phyloP scores from a whole-genome alignment of 2,329 filamentous ascomycete genomes.

The Beauveria sp. region DNA sequence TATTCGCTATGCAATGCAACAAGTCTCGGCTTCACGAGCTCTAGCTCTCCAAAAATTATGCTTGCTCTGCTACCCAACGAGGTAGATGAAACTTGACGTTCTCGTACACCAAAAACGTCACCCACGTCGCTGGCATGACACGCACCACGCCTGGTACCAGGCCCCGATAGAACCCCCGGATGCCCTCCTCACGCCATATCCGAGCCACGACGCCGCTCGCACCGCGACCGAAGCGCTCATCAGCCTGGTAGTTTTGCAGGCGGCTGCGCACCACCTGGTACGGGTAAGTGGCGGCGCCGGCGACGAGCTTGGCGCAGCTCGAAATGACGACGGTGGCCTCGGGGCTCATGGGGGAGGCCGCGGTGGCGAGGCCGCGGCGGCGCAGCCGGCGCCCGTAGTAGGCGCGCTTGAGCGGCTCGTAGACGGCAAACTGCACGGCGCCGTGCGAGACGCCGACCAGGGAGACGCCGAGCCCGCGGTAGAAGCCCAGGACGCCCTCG shows the following conservation, averaged over 20 bases:
- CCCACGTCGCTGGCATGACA: conserved; percentile 89
- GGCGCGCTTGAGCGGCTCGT: conserved; percentile 60
- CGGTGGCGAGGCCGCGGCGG: conserved; percentile 13
- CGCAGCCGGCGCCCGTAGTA: conserved; percentile 41
- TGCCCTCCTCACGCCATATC: conserved; percentile 73
- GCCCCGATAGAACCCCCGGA: conserved; percentile 84
- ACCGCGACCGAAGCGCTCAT: conserved; percentile 64
- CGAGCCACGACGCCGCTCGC: conserved; percentile 61
- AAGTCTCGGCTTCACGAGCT: not conserved
- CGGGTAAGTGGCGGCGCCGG: conserved; percentile 85
- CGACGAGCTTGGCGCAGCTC: conserved; percentile 75
- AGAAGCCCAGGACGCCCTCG: conserved; percentile 76
- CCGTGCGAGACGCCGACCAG: conserved; percentile 85
- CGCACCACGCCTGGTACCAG: conserved; percentile 81
- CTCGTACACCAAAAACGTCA: conserved; percentile 96
- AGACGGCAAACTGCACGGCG: conserved; percentile 91
- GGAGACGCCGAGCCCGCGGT: conserved; percentile 77
- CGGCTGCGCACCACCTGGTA: conserved; percentile 88
- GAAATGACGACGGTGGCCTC: conserved; percentile 75
- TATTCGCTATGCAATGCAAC: not conserved
- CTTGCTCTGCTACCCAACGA: conserved; percentile 23
- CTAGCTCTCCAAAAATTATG: not conserved
- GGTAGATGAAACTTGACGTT: conserved; percentile 73
- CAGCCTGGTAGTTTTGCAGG: conserved; percentile 82
- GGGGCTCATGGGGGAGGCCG: conserved; percentile 45